Evolutionary conservation across 176 grass and related monocot genomes (phyloP).

Genomic region (Musa beccarii): DNA sequence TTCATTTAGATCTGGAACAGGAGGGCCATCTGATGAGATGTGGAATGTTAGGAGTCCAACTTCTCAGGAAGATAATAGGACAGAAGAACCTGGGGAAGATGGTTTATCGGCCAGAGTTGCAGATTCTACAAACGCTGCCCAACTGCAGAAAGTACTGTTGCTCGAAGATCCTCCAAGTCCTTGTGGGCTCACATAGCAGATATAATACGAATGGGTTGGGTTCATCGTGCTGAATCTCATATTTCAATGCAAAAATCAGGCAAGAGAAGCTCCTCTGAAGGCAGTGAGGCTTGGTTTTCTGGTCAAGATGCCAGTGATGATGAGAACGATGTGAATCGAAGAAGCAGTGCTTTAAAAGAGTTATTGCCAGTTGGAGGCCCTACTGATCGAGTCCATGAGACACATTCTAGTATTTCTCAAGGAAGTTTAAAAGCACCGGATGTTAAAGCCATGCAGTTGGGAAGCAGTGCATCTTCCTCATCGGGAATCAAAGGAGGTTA

Average conservation of each 20-base stretch:
- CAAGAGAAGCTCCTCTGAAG: constrained; percentile 68
- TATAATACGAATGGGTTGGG: constrained; percentile 77
- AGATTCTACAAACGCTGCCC: constrained; percentile 34
- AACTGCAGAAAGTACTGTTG: constrained; percentile 43
- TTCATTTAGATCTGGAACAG: constrained; percentile 41
- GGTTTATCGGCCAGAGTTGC: constrained; percentile 31
- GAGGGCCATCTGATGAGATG: constrained; percentile 63
- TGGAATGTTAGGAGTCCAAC: constrained; percentile 46
- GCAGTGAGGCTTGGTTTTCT: constrained; percentile 73
- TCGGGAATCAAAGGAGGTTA: constrained; percentile 12
- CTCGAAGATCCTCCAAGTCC: constrained; percentile 50
- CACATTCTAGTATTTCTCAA: background rate
- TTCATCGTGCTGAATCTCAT: constrained; percentile 42
- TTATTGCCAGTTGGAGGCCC: constrained; percentile 17
- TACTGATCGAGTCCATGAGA: background rate
- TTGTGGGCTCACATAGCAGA: constrained; percentile 88
- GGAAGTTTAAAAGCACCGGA: constrained; percentile 1
- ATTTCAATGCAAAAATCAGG: constrained; percentile 46
- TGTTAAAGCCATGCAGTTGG: background rate
- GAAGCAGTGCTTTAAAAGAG: constrained; percentile 12
- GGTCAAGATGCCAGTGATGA: constrained; percentile 48
- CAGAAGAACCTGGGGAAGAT: constrained; percentile 31
- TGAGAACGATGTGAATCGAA: constrained; percentile 21
- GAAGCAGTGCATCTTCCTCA: background rate
- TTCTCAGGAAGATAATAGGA: constrained; percentile 58